Conservation (phyloP, 352 stramenopile genomes). For the Nothophytophthora sp. region DNA sequence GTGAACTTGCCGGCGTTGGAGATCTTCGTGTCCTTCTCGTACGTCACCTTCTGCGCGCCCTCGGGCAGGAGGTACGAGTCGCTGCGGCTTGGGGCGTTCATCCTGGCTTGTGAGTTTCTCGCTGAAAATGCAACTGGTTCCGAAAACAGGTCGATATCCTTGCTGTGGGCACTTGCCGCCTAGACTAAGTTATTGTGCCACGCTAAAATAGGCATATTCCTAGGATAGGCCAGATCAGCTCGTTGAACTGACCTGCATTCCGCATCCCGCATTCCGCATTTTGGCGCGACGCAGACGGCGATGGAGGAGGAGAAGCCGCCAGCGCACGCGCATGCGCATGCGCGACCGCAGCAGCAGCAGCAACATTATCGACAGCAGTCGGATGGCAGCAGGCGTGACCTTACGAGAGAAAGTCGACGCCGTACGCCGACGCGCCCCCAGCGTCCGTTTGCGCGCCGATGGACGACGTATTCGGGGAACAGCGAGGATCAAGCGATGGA, state of each 20-base stretch:
- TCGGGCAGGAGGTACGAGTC: constrained; percentile 88
- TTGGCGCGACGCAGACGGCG: too few relatives aligned
- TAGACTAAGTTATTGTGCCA: too few relatives aligned
- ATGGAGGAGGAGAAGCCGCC: too few relatives aligned
- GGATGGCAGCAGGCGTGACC: background rate
- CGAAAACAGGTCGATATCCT: too few relatives aligned
- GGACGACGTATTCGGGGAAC: constrained; percentile 44
- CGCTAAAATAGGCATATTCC: too few relatives aligned
- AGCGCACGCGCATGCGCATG: too few relatives aligned
- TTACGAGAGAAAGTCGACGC: constrained; percentile 12
- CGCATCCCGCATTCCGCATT: too few relatives aligned
- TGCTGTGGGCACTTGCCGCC: too few relatives aligned
- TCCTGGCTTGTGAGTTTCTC: too few relatives aligned
- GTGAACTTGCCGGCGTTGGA: constrained; percentile 97
- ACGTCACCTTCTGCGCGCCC: constrained; percentile 91
- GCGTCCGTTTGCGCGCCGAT: constrained; percentile 29
- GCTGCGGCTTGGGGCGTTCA: constrained; percentile 85
- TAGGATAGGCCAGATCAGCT: too few relatives aligned
- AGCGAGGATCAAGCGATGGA: constrained; percentile 17
- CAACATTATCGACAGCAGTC: constrained; percentile 3
- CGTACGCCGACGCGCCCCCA: constrained; percentile 3
- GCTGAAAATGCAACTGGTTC: too few relatives aligned
- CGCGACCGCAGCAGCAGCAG: background rate
- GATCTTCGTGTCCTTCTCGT: constrained; percentile 97
- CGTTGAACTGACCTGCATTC: too few relatives aligned